phyloP scores from a whole-genome alignment of 345 rosid genomes.

The Populus ilicifolia region DNA sequence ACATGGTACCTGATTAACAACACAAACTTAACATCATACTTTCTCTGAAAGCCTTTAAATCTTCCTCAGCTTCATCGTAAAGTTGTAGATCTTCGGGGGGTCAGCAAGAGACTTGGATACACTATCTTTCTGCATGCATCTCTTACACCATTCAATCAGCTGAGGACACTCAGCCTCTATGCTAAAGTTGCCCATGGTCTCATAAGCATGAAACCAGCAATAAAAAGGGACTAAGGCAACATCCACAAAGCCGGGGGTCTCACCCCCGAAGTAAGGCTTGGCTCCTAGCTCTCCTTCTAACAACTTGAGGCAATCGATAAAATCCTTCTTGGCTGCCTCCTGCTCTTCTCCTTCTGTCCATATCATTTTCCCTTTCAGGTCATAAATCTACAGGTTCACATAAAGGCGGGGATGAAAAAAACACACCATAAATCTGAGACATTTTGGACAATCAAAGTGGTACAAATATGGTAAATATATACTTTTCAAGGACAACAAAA shows the following conservation, averaged over 20 bases:
- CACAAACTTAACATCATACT: no score
- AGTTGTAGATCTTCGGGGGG: not conserved
- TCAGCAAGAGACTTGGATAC: slow-evolving; percentile 1
- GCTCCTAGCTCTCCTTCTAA: slow-evolving; percentile 6
- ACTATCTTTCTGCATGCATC: slow-evolving; percentile 17
- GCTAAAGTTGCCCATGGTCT: slow-evolving; percentile 4
- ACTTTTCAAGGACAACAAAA: no score
- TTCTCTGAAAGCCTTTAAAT: no score
- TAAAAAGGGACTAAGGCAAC: slow-evolving; percentile 6
- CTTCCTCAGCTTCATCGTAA: no score
- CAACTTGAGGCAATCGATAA: slow-evolving; percentile 3
- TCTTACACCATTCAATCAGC: slow-evolving; percentile 7
- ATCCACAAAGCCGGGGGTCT: slow-evolving; percentile 11
- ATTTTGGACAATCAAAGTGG: no score
- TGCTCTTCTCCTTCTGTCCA: slow-evolving; percentile 10
- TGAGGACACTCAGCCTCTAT: slow-evolving; percentile 13
- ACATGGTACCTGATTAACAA: no score
- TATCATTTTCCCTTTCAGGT: not conserved
- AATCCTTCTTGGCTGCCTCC: slow-evolving; percentile 1
- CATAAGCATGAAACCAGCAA: slow-evolving; percentile 6
- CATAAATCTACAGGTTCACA: no score
- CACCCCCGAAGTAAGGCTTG: slow-evolving; percentile 11
- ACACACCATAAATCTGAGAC: no score
- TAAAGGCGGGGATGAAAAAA: no score
- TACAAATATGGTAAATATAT: no score